phyloP scores from a whole-genome alignment of 2,329 filamentous ascomycete genomes.

The Westerdykella aurantiaca region DNA sequence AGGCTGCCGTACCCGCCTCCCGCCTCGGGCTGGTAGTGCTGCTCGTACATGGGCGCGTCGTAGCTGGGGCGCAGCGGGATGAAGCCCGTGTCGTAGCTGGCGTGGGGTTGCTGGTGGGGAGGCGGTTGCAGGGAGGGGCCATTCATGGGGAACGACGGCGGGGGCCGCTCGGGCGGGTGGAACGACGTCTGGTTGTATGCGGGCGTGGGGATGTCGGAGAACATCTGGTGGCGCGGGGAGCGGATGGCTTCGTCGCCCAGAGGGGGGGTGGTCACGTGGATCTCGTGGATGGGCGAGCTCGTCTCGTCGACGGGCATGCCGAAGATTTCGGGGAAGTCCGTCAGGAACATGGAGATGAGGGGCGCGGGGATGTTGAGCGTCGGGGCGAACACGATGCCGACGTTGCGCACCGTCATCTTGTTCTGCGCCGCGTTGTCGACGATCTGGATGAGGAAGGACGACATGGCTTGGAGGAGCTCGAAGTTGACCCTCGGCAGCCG shows the following conservation, averaged over 20 bases:
- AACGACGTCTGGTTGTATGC: slow-evolving; percentile 56
- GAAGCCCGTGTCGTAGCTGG: slow-evolving; percentile 47
- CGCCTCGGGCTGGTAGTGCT: slow-evolving; percentile 19
- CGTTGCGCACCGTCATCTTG: slow-evolving; percentile 96
- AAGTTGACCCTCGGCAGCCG: slow-evolving; percentile 74
- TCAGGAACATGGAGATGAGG: slow-evolving; percentile 88
- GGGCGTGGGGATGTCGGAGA: slow-evolving; percentile 60
- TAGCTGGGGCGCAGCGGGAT: slow-evolving; percentile 48
- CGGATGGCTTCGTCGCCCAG: slow-evolving; percentile 54
- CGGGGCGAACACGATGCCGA: slow-evolving; percentile 96
- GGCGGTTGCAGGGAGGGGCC: slow-evolving; percentile 15
- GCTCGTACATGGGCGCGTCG: slow-evolving; percentile 33
- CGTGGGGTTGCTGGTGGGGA: slow-evolving; percentile 12
- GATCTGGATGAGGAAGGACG: slow-evolving; percentile 83
- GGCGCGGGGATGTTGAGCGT: slow-evolving; percentile 94
- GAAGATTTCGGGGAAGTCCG: slow-evolving; percentile 84
- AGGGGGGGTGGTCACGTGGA: slow-evolving; percentile 38
- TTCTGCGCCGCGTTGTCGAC: slow-evolving; percentile 86
- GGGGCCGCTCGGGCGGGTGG: slow-evolving; percentile 19
- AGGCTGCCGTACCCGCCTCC: slow-evolving; percentile 31
- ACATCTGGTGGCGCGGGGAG: slow-evolving; percentile 60
- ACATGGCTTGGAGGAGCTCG: slow-evolving; percentile 74
- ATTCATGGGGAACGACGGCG: slow-evolving; percentile 18
- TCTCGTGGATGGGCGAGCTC: slow-evolving; percentile 41
- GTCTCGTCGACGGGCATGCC: slow-evolving; percentile 59